Percentiles rank a stretch among this genome's conserved stretches.
Evolutionary conservation across 2,329 filamentous ascomycete species (phyloP).

Genomic region (Cladophialophora psammophila): DNA sequence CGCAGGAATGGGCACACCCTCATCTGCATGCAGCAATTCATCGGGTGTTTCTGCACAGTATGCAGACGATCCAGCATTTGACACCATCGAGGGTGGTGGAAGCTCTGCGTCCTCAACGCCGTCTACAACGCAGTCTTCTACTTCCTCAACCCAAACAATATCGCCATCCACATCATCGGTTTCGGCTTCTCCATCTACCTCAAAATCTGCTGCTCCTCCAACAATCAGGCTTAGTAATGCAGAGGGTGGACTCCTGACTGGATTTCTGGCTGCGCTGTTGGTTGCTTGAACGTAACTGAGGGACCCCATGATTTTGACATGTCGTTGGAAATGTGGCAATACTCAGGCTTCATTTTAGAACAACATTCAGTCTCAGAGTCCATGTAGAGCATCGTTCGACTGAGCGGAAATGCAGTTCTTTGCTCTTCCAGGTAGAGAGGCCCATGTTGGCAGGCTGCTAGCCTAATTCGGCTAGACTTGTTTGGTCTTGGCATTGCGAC

Average conservation of each 20-base stretch:
- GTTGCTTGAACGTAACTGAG: neutral
- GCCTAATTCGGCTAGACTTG: too few species aligned
- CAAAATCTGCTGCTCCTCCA: neutral
- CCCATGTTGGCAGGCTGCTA: too few species aligned
- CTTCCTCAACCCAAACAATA: neutral
- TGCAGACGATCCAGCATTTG: neutral
- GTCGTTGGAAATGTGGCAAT: neutral
- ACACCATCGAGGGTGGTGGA: neutral
- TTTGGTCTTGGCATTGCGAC: too few species aligned
- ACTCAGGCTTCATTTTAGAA: neutral
- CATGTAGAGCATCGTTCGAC: neutral
- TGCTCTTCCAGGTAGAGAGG: too few species aligned
- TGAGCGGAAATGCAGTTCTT: neutral
- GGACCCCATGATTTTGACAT: neutral
- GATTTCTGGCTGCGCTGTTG: neutral
- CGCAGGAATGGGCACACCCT: neutral
- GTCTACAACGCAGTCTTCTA: neutral
- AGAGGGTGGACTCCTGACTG: neutral
- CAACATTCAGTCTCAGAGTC: neutral
- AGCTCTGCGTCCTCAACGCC: neutral
- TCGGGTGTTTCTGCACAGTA: slow-evolving; percentile 1
- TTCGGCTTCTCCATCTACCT: neutral
- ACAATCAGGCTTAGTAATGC: neutral
- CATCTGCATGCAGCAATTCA: neutral
- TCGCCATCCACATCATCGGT: neutral